Conservation (phyloP, 73 alveolate genomes). For the Tetrahymena elliotti region DNA sequence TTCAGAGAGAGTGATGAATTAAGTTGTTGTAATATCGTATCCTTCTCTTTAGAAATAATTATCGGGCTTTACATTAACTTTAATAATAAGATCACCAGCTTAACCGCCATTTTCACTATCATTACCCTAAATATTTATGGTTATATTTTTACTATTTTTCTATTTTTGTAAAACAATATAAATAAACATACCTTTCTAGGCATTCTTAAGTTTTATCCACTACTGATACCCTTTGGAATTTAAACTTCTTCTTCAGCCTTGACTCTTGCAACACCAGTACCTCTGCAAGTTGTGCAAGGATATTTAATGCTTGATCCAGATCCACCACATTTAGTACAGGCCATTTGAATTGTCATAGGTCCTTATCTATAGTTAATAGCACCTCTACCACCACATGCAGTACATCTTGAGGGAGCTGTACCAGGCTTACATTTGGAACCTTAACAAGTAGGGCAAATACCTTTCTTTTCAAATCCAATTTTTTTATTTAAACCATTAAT, state of each 20-base stretch:
- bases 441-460: constrained; percentile 66
- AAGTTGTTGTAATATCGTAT: constrained; percentile 57
- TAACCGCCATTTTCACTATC: constrained; percentile 54
- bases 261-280: constrained; percentile 44
- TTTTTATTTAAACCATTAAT: constrained; percentile 66
- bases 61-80: constrained; percentile 60
- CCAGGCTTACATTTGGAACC: constrained; percentile 81
- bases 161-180: not conserved
- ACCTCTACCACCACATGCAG: constrained; percentile 81
- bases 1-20: constrained; percentile 39
- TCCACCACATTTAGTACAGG: constrained; percentile 73
- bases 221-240: constrained; percentile 79
- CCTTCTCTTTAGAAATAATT: constrained; percentile 71
- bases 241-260: constrained; percentile 54
- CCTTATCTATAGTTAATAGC: constrained; percentile 57
- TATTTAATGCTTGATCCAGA: constrained; percentile 60
- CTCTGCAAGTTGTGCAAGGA: constrained; percentile 70
- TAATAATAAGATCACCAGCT: constrained; percentile 71
- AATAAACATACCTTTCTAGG: constrained; percentile 36
- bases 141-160: not conserved
- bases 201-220: constrained; percentile 65
- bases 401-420: constrained; percentile 67
- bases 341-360: constrained; percentile 63
- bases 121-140: constrained; percentile 37
- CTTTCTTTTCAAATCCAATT: constrained; percentile 42